phyloP scores from a whole-genome alignment of 2,329 filamentous ascomycete species.

The Ustilaginoidea virens region DNA sequence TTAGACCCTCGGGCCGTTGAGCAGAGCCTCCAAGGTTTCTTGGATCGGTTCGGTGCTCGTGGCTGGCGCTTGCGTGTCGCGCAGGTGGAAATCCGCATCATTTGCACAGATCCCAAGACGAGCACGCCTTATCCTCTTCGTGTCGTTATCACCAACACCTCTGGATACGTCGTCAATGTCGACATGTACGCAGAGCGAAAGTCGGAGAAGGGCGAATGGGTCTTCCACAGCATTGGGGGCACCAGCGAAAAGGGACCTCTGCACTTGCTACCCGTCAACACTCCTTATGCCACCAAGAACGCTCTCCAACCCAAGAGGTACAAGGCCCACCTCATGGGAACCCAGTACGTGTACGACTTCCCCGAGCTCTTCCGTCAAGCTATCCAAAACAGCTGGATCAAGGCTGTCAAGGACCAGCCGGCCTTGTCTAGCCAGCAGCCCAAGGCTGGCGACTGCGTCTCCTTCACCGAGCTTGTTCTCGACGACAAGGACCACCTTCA shows the following conservation, averaged over 20 bases:
- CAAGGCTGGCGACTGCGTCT: conserved; percentile 75
- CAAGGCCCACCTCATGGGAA: conserved; percentile 98
- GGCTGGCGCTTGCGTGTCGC: conserved; percentile 94
- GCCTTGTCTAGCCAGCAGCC: conserved; percentile 68
- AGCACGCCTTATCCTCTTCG: conserved; percentile 81
- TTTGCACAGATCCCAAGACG: conserved; percentile 81
- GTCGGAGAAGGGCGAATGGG: conserved; percentile 94
- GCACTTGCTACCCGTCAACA: conserved; percentile 81
- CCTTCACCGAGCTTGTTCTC: conserved; percentile 85
- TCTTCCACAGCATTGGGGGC: conserved; percentile 95
- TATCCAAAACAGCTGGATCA: conserved; percentile 86
- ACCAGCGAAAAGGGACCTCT: conserved; percentile 91
- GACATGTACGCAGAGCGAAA: conserved; percentile 97
- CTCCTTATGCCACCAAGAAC: conserved; percentile 95
- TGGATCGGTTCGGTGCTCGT: conserved; percentile 89
- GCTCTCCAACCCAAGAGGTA: conserved; percentile 97
- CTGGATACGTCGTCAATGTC: conserved; percentile 92
- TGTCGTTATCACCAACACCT: conserved; percentile 96
- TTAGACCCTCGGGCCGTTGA: conserved; percentile 81
- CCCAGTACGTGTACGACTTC: conserved; percentile 99
- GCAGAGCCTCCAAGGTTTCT: conserved; percentile 82
- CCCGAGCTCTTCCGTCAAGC: conserved; percentile 97
- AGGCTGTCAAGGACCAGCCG: conserved; percentile 58
- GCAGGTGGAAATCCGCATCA: conserved; percentile 93
- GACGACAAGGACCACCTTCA: conserved; percentile 86